phyloP scores from a whole-genome alignment of 2,329 filamentous ascomycete genomes.

The Amauroascus niger region DNA sequence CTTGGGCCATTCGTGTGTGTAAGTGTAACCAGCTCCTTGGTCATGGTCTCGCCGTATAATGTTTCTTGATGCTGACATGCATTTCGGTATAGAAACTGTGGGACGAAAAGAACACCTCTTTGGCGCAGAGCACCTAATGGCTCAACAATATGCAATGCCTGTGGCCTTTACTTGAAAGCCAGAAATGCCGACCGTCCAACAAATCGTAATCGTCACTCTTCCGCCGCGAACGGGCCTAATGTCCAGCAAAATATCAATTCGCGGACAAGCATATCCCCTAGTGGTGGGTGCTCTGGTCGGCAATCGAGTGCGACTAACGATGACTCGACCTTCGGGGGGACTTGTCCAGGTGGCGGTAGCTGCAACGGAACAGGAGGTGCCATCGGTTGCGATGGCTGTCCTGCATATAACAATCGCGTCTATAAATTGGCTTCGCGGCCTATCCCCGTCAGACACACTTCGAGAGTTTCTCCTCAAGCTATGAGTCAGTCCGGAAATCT shows the following conservation, averaged over 20 bases:
- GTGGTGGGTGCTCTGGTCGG: slow-evolving; percentile 26
- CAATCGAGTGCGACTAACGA: slow-evolving; percentile 27
- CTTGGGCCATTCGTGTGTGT: slow-evolving; percentile 36
- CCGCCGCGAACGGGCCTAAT: slow-evolving; percentile 20
- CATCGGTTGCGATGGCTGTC: slow-evolving; percentile 89
- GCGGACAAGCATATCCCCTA: slow-evolving; percentile 22
- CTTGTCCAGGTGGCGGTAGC: slow-evolving; percentile 85
- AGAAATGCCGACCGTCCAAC: slow-evolving; percentile 84
- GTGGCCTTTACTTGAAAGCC: slow-evolving; percentile 87
- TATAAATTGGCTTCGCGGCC: slow-evolving; percentile 64
- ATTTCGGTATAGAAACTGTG: slow-evolving; percentile 64
- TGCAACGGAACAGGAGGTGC: slow-evolving; percentile 96
- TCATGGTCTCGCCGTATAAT: not conserved
- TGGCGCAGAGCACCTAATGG: slow-evolving; percentile 92
- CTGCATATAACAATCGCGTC: slow-evolving; percentile 93
- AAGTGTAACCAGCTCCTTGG: slow-evolving; percentile 14
- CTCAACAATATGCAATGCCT: slow-evolving; percentile 94
- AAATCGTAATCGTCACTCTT: slow-evolving; percentile 69
- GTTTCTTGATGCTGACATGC: slow-evolving; percentile 8
- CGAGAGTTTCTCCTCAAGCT: slow-evolving; percentile 26
- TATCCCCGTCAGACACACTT: slow-evolving; percentile 24
- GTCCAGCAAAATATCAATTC: slow-evolving; percentile 15
- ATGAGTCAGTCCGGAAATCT: slow-evolving; percentile 20
- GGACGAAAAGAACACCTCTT: slow-evolving; percentile 82
- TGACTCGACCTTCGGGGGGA: slow-evolving; percentile 46